These are phyloP conservation scores for Bigelowiella natans DNA, from an alignment of 78 protist genomes.

Conservation along the genomic window DNA sequence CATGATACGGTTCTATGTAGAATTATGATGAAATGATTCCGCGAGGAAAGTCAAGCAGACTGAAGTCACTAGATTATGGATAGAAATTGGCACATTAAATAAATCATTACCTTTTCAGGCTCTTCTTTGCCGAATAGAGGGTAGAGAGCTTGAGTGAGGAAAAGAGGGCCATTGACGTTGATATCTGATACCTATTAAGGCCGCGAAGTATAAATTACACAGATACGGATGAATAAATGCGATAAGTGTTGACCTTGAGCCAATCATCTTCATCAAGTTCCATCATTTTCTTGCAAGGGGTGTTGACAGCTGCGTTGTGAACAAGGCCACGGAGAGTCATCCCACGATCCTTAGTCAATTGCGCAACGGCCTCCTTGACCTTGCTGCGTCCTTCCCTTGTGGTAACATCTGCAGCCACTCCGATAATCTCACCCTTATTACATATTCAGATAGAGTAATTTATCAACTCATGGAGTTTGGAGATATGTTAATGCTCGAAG, in stretches of 20 bases:
- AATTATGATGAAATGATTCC: no score
- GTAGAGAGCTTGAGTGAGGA: not conserved
- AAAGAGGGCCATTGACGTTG: not conserved
- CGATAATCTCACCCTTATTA: not conserved
- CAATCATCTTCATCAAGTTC: not conserved
- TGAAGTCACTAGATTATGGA: not conserved
- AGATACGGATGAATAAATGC: no score
- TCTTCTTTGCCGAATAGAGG: not conserved
- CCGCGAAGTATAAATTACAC: no score
- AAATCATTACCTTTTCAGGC: not conserved
- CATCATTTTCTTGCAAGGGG: not conserved
- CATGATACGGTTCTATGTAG: not conserved
- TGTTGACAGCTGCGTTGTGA: not conserved
- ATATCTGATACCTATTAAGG: not conserved
- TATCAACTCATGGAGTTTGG: no score
- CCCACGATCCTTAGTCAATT: not conserved
- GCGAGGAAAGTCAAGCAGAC: no score
- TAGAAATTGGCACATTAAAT: not conserved
- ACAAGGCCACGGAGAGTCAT: not conserved
- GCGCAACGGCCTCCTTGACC: not conserved
- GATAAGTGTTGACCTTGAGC: not conserved
- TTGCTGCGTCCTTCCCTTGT: not conserved
- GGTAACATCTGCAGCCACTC: not conserved
- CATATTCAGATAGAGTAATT: no score
- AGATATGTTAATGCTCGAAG: no score